Conservation (phyloP, 1,284 basidiomycete species). For the Trichosporon ovoides region DNA sequence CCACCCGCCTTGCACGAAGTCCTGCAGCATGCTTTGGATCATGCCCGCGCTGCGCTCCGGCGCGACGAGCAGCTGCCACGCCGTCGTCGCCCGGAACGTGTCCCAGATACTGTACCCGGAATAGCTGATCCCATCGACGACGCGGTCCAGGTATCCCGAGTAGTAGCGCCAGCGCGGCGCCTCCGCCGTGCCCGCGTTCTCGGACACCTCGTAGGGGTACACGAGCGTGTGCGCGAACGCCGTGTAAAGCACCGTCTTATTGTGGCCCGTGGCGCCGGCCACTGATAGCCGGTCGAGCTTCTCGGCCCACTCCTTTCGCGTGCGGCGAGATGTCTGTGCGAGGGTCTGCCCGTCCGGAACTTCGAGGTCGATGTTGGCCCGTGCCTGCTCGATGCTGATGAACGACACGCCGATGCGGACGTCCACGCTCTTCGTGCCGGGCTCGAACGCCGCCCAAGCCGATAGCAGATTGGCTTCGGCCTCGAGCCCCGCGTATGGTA, state of each 20-base stretch:
- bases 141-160: slow-evolving; percentile 51
- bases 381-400: slow-evolving; percentile 69
- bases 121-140: slow-evolving; percentile 64
- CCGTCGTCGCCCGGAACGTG: slow-evolving; percentile 72
- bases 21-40: slow-evolving; percentile 73
- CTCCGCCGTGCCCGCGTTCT: slow-evolving; percentile 45
- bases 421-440: slow-evolving; percentile 51
- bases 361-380: slow-evolving; percentile 57
- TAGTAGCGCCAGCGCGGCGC: slow-evolving; percentile 58
- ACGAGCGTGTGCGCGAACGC: slow-evolving; percentile 46
- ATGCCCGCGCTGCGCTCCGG: slow-evolving; percentile 69
- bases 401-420: slow-evolving; percentile 71
- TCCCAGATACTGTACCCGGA: slow-evolving; percentile 84
- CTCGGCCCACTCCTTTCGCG: slow-evolving; percentile 64
- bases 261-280: slow-evolving; percentile 50
- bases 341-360: slow-evolving; percentile 52
- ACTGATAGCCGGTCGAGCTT: slow-evolving; percentile 63
- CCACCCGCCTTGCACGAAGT: slow-evolving; percentile 71
- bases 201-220: slow-evolving; percentile 74
- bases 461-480: slow-evolving; percentile 50
- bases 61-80: slow-evolving; percentile 68
- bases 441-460: slow-evolving; percentile 58
- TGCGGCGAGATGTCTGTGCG: slow-evolving; percentile 59
- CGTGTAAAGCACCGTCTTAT: slow-evolving; percentile 33
- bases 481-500: slow-evolving; percentile 30